Conservation (phyloP, 1,139 yeast species). For the Saccharomyces hybrid region DNA sequence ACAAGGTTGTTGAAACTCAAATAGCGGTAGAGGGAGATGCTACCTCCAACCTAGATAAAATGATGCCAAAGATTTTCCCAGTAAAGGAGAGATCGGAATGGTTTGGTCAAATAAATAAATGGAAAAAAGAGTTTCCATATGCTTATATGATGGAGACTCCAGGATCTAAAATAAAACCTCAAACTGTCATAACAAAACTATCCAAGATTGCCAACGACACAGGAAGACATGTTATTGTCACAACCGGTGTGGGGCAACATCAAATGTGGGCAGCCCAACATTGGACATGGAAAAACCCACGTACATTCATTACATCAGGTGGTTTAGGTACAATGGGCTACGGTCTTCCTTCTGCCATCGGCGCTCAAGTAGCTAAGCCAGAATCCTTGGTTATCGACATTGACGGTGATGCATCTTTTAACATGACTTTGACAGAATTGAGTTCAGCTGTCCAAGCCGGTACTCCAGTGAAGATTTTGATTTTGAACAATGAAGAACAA, state of each 20-base stretch:
- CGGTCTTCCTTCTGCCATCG: constrained; percentile 96
- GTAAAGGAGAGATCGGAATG: constrained; percentile 69
- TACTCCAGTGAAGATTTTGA: constrained; percentile 82
- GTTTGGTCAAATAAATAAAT: constrained; percentile 62
- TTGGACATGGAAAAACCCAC: constrained; percentile 85
- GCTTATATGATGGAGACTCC: constrained; percentile 69
- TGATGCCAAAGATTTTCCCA: constrained; percentile 61
- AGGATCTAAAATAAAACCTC: constrained; percentile 83
- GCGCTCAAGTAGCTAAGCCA: constrained; percentile 95
- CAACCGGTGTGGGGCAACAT: constrained; percentile 99
- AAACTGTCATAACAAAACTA: constrained; percentile 75
- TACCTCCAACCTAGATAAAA: constrained; percentile 60
- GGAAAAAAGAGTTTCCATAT: constrained; percentile 87
- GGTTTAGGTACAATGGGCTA: constrained; percentile 99
- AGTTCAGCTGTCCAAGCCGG: constrained; percentile 90
- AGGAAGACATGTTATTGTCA: constrained; percentile 72
- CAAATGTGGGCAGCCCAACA: constrained; percentile 99
- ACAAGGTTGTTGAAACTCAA: constrained; percentile 94
- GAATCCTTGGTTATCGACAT: constrained; percentile 92
- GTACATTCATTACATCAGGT: constrained; percentile 93
- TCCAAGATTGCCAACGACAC: constrained; percentile 59
- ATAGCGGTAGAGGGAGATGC: constrained; percentile 98
- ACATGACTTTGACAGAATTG: constrained; percentile 92
- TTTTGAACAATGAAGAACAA: constrained; percentile 94
- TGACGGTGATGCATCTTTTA: constrained; percentile 97